A percentile compares a stretch with the other conserved stretches of the same genome.
phyloP scores from a whole-genome alignment of 441 rosid species.

The Croton laevigatus region DNA sequence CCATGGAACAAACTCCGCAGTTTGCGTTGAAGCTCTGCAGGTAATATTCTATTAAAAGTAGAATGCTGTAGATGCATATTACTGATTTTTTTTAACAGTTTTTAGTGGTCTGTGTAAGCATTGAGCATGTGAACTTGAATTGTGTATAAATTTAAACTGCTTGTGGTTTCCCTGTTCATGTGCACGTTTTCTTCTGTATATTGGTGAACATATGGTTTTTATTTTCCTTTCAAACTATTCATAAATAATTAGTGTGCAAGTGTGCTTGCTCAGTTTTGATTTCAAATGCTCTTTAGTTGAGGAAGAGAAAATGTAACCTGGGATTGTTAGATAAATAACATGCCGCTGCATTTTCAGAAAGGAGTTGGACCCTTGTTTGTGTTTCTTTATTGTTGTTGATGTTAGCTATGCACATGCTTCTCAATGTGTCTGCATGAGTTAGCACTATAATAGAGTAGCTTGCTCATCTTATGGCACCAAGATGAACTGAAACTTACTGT shows the following conservation, averaged over 20 bases:
- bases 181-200: neutral
- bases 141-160: neutral
- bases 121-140: neutral
- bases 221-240: neutral
- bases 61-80: neutral
- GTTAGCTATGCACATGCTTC: neutral
- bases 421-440: neutral
- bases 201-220: neutral
- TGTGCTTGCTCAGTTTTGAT: neutral
- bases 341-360: neutral
- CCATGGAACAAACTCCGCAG: conserved; percentile 42
- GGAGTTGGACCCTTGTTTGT: neutral
- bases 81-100: neutral
- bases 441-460: neutral
- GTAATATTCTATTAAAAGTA: conserved; percentile 36
- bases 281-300: neutral
- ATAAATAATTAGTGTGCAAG: neutral
- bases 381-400: neutral
- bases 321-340: neutral
- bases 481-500: neutral
- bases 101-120: neutral
- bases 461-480: neutral
- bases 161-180: neutral
- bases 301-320: neutral
- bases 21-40: conserved; percentile 90